phyloP scores from a whole-genome alignment of 345 rosid species.

The Moricandia arvensis region DNA sequence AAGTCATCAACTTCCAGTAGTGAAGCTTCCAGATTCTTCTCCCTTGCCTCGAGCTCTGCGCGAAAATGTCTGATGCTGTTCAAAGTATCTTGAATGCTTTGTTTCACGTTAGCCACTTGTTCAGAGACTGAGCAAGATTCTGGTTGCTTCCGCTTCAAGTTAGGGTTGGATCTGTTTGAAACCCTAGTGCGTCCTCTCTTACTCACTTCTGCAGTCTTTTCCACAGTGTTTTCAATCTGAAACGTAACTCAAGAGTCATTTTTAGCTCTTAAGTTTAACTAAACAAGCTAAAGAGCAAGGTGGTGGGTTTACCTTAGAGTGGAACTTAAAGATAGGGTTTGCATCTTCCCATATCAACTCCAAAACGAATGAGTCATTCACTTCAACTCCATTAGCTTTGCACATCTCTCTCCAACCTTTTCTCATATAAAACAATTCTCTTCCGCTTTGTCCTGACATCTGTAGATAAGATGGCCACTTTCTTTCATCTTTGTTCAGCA shows the following conservation, averaged over 20 bases:
- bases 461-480: conserved; percentile 28
- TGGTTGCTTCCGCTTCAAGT: not conserved
- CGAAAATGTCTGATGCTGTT: conserved; percentile 5
- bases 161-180: not conserved
- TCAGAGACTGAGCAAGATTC: conserved; percentile 21
- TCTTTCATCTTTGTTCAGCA: conserved; percentile 25
- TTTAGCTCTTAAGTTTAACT: not conserved
- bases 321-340: conserved; percentile 23
- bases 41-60: conserved; percentile 20
- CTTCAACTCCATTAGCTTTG: conserved; percentile 26
- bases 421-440: conserved; percentile 26
- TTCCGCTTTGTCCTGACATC: conserved; percentile 1
- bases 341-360: conserved; percentile 17
- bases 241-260: not conserved
- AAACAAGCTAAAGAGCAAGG: not conserved
- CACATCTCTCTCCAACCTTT: conserved; percentile 38
- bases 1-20: conserved; percentile 7
- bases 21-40: conserved; percentile 23
- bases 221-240: conserved; percentile 18
- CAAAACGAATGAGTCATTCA: conserved; percentile 26
- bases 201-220: not conserved
- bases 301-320: conserved; percentile 27
- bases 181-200: not conserved
- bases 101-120: conserved; percentile 24
- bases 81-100: conserved; percentile 6